phyloP scores from a whole-genome alignment of 495 filamentous ascomycete genomes.

The Tuber microsphaerosporum region DNA sequence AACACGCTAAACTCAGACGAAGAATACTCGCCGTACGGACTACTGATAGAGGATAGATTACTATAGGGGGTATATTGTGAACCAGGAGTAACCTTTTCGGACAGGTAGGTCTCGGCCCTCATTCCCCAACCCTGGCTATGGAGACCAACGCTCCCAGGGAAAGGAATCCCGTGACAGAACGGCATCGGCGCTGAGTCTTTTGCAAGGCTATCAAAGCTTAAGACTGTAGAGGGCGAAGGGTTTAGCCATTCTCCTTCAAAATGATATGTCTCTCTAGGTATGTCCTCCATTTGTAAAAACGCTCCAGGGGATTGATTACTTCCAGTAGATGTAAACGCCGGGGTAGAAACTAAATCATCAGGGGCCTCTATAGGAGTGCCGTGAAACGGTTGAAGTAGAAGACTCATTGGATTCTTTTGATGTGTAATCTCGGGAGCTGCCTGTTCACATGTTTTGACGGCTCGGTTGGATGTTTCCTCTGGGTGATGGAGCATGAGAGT shows the following conservation, averaged over 20 bases:
- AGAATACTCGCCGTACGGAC: background rate
- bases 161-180: background rate
- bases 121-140: too few species aligned
- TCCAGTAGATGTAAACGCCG: background rate
- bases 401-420: background rate
- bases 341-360: background rate
- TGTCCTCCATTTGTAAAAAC: background rate
- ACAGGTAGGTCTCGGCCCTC: background rate
- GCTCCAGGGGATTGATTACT: background rate
- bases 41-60: background rate
- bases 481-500: background rate
- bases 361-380: too few species aligned
- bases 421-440: background rate
- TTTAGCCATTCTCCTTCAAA: background rate
- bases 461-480: too few species aligned
- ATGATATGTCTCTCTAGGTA: background rate
- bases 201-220: background rate
- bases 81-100: background rate
- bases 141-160: background rate
- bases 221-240: background rate
- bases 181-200: background rate
- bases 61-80: background rate
- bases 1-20: background rate
- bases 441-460: background rate
- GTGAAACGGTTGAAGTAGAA: background rate